Percentiles rank a stretch among this genome's conserved stretches.
Evolutionary conservation across 2,329 filamentous ascomycete species (phyloP).

Genomic region (Cadophora sp.): DNA sequence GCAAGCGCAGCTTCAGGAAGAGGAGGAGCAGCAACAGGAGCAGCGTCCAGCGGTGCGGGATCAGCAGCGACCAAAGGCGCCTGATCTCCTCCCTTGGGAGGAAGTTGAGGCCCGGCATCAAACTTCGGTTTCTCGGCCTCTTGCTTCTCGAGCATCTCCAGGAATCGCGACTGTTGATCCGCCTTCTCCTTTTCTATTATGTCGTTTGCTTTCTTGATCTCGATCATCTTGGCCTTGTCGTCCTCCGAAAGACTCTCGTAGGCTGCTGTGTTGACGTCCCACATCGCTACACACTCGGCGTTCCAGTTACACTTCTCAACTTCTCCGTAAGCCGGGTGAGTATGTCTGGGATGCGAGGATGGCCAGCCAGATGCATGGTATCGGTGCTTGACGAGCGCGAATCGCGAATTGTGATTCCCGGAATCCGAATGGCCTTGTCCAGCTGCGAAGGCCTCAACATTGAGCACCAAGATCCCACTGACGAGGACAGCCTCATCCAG

Average conservation of each 20-base stretch:
- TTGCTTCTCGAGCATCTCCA: slow-evolving; percentile 22
- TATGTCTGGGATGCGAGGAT: slow-evolving; percentile 68
- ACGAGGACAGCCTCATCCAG: slow-evolving; percentile 70
- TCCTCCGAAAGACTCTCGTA: slow-evolving; percentile 65
- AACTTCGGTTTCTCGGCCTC: slow-evolving; percentile 18
- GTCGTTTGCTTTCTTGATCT: slow-evolving; percentile 34
- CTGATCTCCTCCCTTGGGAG: slow-evolving; percentile 1
- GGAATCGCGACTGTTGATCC: slow-evolving; percentile 18
- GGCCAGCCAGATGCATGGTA: slow-evolving; percentile 80
- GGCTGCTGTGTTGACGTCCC: slow-evolving; percentile 68
- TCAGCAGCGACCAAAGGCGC: neutral
- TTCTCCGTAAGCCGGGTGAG: slow-evolving; percentile 72
- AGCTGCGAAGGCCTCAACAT: slow-evolving; percentile 75
- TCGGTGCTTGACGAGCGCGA: slow-evolving; percentile 74
- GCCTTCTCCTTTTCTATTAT: slow-evolving; percentile 12
- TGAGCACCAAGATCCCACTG: slow-evolving; percentile 68
- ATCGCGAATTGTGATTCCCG: slow-evolving; percentile 70
- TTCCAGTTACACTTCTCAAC: slow-evolving; percentile 77
- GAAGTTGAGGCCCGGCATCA: slow-evolving; percentile 11
- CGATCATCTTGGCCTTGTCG: slow-evolving; percentile 58
- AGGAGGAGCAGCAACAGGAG: slow-evolving; percentile 10
- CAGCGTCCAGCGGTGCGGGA: neutral
- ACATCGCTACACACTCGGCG: slow-evolving; percentile 65
- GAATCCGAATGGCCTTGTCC: slow-evolving; percentile 77
- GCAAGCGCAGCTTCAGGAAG: slow-evolving; percentile 12